Conservation (phyloP, 768 basidiomycete genomes). For the Collybia mongolica region DNA sequence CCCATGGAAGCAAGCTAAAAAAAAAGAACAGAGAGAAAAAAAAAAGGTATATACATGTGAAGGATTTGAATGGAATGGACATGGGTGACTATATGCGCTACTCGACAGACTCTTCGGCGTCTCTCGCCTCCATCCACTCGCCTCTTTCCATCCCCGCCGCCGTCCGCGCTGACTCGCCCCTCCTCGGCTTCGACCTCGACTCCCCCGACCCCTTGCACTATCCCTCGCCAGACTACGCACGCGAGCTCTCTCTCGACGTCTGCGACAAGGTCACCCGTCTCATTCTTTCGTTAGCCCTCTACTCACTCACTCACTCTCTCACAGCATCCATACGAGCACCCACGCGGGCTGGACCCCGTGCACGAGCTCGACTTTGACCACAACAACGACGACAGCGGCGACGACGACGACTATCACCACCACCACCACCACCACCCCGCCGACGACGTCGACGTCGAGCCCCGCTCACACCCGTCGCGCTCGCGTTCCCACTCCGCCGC, state of each 20-base stretch:
- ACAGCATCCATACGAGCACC: neutral
- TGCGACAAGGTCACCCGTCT: slow-evolving; percentile 5
- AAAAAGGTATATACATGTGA: too few species aligned
- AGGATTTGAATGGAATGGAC: too few species aligned
- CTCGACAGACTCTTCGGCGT: slow-evolving; percentile 5
- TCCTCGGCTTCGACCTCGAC: slow-evolving; percentile 17
- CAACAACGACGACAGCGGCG: neutral
- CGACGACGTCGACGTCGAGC: neutral
- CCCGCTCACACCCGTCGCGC: neutral
- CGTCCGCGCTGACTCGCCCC: slow-evolving; percentile 22
- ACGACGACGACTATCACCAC: neutral
- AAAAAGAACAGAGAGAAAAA: too few species aligned
- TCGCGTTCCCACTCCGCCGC: neutral
- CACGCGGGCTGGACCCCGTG: neutral
- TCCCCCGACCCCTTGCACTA: slow-evolving; percentile 16
- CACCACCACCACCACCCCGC: too few species aligned
- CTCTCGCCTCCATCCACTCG: neutral
- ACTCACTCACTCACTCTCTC: neutral
- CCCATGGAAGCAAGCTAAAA: too few species aligned
- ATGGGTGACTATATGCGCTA: too few species aligned
- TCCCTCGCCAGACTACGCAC: slow-evolving; percentile 12
- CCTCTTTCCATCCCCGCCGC: neutral
- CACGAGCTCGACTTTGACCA: neutral
- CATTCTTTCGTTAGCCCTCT: too few species aligned
- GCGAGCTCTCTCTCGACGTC: slow-evolving; percentile 7